Evolutionary conservation across 2,329 filamentous ascomycete species (phyloP).

Genomic region (Teratosphaeria nubilosa): DNA sequence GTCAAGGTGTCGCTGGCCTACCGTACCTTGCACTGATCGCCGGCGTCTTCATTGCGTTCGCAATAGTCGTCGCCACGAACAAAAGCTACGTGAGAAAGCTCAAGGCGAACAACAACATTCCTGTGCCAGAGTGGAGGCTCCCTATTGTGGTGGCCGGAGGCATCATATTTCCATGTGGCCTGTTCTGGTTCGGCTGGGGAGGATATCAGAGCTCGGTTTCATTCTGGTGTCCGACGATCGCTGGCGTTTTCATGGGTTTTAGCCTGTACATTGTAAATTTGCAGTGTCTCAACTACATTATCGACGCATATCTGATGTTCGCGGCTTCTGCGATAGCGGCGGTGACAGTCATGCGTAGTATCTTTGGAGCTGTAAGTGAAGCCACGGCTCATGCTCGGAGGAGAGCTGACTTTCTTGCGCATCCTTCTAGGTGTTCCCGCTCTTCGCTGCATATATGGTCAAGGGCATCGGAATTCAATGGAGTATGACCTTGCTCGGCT

Average conservation of each 20-base stretch:
- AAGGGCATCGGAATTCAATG: conserved; percentile 42
- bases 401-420: conserved; percentile 5
- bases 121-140: conserved; percentile 38
- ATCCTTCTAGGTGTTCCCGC: conserved; percentile 28
- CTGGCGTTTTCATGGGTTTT: conserved; percentile 34
- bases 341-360: conserved; percentile 33
- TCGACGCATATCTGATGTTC: conserved; percentile 45
- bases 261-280: conserved; percentile 33
- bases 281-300: conserved; percentile 27
- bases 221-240: conserved; percentile 37
- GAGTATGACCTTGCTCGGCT: conserved; percentile 37
- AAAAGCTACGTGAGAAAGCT: conserved; percentile 21
- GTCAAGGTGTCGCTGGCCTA: conserved; percentile 59
- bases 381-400: conserved; percentile 1
- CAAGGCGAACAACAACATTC: conserved; percentile 26
- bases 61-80: conserved; percentile 12
- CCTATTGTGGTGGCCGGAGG: conserved; percentile 39
- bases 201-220: conserved; percentile 27
- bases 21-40: conserved; percentile 63
- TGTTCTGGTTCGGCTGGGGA: conserved; percentile 32
- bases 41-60: conserved; percentile 19
- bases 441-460: conserved; percentile 48
- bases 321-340: conserved; percentile 26
- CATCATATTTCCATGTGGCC: conserved; percentile 27
- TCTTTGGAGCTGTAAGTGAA: conserved; percentile 34